Evolutionary conservation across 768 basidiomycete species (phyloP).

Genomic region (Termitomyces bulborhizus): DNA sequence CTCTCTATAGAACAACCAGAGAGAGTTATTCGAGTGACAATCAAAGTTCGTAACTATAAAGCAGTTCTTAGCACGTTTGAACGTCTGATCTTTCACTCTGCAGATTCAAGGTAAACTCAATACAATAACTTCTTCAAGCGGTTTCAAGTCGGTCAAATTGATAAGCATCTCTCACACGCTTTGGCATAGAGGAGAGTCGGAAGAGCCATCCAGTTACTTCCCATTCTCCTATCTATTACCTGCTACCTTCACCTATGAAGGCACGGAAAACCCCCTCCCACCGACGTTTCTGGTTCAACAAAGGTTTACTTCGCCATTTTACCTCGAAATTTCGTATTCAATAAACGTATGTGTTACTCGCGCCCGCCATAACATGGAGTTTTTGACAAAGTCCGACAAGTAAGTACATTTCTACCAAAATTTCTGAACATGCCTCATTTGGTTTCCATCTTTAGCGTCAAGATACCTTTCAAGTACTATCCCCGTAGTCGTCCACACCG

Average conservation of each 20-base stretch:
- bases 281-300: constrained; percentile 36
- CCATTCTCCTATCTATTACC: constrained; percentile 44
- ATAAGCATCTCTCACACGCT: constrained; percentile 26
- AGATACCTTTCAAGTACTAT: constrained; percentile 42
- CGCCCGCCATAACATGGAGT: constrained; percentile 30
- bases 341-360: constrained; percentile 37
- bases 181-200: constrained; percentile 21
- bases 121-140: constrained; percentile 29
- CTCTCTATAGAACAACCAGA: constrained; percentile 33
- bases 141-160: constrained; percentile 27
- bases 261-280: constrained; percentile 32
- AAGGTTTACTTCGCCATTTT: constrained; percentile 29
- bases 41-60: constrained; percentile 32
- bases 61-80: not conserved
- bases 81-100: constrained; percentile 1
- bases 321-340: constrained; percentile 36
- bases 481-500: constrained; percentile 51
- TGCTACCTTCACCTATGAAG: constrained; percentile 32
- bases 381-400: constrained; percentile 43
- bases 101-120: constrained; percentile 41
- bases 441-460: constrained; percentile 27
- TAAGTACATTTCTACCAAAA: constrained; percentile 19
- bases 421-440: not conserved
- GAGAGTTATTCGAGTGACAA: constrained; percentile 32
- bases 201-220: constrained; percentile 24